Evolutionary conservation across 2,329 filamentous ascomycete genomes (phyloP), one percentile per base, ranked within the genome.

Genomic region (Hypoxylon sp.): DNA sequence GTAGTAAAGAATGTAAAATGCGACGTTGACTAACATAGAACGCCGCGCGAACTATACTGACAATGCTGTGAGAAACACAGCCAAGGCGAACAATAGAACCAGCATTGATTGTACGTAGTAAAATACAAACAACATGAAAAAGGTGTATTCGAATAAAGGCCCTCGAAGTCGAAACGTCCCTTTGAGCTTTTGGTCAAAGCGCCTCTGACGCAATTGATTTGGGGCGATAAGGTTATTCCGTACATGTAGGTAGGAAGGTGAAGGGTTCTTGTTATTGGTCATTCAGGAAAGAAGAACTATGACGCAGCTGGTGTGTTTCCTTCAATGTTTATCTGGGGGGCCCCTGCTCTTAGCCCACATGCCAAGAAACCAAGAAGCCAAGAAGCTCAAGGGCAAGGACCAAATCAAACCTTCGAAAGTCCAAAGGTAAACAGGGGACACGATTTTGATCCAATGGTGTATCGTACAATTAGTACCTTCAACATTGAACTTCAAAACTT

Each of bases 121-220:
- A 6, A 27, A 27, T 6, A n/a, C 25, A 11, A 11, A 14, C 23
- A 11, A 41, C 46, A 34, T 5, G 23, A 63, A 16, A 55, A 19
- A 32, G 37, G 7, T 34, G 19, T 21, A 21, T 41, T 21, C 16
- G 3, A 41, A 11, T 21, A 21, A 41, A 19, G 37, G 21, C 3
- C 34, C 8, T 41, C n/a, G 9, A 41, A n/a, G 19, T 16, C 6
- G 41, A 50, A 37, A 64, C 16, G 4, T 54, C 21, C 7, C 16
- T 39, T 37, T 3, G 21, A 29, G 41, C 14, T 14, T 41, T 32
- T 45, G 45, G 51, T 45, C 29, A 32, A 47, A 56, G 56, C 47
- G 57, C 46, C 56, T 56, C 52, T 65, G 63, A 65, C 63, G 63
- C 55, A 64, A 64, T 64, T 58, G 46, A 46, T 57, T n/a, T 51